Evolutionary conservation across 164 flowering plant species (phyloP), one percentile per base, ranked within the genome.

Genomic region (Vitis rotundifolia): DNA sequence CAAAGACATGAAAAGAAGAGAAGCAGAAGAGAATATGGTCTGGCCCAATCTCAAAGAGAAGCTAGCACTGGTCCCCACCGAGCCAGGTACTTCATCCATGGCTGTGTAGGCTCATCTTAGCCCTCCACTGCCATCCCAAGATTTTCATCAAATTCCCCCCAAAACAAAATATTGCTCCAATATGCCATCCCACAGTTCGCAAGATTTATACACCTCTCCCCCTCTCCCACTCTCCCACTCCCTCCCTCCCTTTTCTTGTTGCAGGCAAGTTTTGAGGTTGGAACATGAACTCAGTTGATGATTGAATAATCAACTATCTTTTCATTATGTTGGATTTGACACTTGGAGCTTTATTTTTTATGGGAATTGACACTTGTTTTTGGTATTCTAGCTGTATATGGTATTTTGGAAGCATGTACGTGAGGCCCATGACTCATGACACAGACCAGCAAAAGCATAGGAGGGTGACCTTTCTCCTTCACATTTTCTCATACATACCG

Each of bases 1-100:
- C 22, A 84, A 55, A 58, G 87, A 81, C 88, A 87, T 87, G 85
- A 81, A 81, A 55, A 83, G 80, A 74, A 83, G 83, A 22, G 90
- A 81, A 64, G 84, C 86, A 66, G 84, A 78, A 13, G 90, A 81
- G 74, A 81, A 84, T 26, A 81, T 59, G 55, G 82, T 69, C 71
- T 87, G 87, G 13, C 87, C 85, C 72, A 87, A 68, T 73, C 88
- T 77, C 80, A 84, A 66, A 49, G 83, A 75, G 53, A 84, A 71
- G 67, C 87, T 70, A 15, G 80, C 82, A 51, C 79, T 72, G 11
- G 89, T 86, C 49, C 89, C 87, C 37, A 76, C 67, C 1, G 89
- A 82, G 2, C 89, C 89, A 31, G 89, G 87, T 22, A 86, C 77
- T 9, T 71, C 75, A 63, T 72, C 84, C 79, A 77, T 78, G 58